Evolutionary conservation across 768 basidiomycete genomes (phyloP).

Genomic region (Boletus barrowsii): DNA sequence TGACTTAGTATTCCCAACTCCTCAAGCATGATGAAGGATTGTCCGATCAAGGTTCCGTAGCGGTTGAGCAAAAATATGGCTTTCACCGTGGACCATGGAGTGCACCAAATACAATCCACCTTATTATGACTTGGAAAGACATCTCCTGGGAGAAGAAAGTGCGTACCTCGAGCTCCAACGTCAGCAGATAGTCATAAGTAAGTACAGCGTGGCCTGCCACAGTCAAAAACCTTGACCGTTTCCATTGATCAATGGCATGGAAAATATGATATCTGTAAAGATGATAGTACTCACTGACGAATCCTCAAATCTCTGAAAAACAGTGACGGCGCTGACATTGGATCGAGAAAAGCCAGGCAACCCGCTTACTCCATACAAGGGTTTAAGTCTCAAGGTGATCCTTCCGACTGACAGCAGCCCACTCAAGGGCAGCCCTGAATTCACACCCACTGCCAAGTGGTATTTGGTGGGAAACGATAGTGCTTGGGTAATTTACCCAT

Average conservation of each 20-base stretch:
- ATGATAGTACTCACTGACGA: slow-evolving; percentile 1
- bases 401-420: too few relatives aligned
- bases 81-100: slow-evolving; percentile 14
- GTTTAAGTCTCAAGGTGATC: too few relatives aligned
- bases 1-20: slow-evolving; percentile 14
- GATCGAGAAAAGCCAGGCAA: neutral
- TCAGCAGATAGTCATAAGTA: slow-evolving; percentile 16
- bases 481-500: too few relatives aligned
- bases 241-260: neutral
- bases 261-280: neutral
- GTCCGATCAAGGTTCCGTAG: slow-evolving; percentile 13
- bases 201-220: slow-evolving; percentile 10
- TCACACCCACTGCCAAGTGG: too few relatives aligned
- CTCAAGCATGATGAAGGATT: slow-evolving; percentile 6
- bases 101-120: slow-evolving; percentile 9
- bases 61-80: slow-evolving; percentile 18
- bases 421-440: too few relatives aligned
- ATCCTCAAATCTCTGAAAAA: neutral
- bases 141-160: too few relatives aligned
- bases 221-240: neutral
- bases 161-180: slow-evolving; percentile 15
- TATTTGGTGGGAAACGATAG: too few relatives aligned
- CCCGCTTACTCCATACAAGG: neutral
- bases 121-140: neutral
- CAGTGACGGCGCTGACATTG: neutral